Base-by-base conservation (phyloP, 2,329 filamentous ascomycete genomes). In the Colletotrichum sp. region DNA sequence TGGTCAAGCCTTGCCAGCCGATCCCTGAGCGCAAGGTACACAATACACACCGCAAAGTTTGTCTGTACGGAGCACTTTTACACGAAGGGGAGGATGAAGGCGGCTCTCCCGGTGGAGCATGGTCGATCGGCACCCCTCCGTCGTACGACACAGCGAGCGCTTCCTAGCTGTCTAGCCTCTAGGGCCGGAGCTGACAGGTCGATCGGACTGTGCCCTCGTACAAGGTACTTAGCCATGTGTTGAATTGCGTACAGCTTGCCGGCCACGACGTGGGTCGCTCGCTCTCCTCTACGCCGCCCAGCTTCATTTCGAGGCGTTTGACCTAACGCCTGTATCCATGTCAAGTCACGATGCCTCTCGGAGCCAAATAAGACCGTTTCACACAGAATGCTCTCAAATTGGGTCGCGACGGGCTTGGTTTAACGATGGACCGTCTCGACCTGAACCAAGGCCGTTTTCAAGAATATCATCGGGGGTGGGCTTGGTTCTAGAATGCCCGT, bases 61-160 rank as follows among this genome's bases (percentile, higher is more conserved):
- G 55, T 24, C 16, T 28, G 4, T 59, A 59, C 55, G 16, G 55
- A 28, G 21, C 21, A 24, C 21, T 18, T 24, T 21, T 55, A 48
- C 48, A 57, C 57, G 43, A 13, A 59, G 6, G 10, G 30, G 36
- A 43, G 26, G 55, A 64, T 21, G 34, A 39, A 26, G 24, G 26
- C 64, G 43, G 26, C 64, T 48, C 52, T 75, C 73, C 28, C 30
- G 70, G 69, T 61, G 63, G 64, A 61, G 52, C 57, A 57, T 34
- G 32, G 69, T 18, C 63, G 73, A 68, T 72, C 69, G 73, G 73
- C 73, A 75, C 69, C 39, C 63, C 69, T 72, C 73, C 68, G 39
- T 75, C 69, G 57, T 72, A 75, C 63, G 68, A 64, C 63, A 36
- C 43, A 18, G 48, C 39, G 32, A 48, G 34, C 24, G 55, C 36